Evolutionary conservation across 1,284 basidiomycete species (phyloP).

Genomic region (Coniferiporia weirii): DNA sequence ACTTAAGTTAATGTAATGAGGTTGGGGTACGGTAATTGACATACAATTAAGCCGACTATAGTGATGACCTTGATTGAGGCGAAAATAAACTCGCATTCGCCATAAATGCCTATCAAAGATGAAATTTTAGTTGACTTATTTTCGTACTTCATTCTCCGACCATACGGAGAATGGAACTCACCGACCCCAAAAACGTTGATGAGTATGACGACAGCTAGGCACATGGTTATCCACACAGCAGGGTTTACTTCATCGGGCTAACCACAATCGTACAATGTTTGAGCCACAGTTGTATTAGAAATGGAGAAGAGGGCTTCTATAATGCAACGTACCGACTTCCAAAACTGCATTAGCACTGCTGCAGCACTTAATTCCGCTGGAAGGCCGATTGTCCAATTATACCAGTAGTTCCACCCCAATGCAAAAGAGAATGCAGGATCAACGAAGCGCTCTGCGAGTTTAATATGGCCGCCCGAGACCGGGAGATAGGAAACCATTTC

Average conservation of each 20-base stretch:
- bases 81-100: conserved; percentile 72
- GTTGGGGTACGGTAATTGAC: conserved; percentile 26
- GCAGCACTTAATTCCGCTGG: conserved; percentile 78
- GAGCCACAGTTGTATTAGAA: neutral
- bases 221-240: conserved; percentile 73
- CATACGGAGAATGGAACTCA: conserved; percentile 23
- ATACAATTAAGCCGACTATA: conserved; percentile 58
- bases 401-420: conserved; percentile 83
- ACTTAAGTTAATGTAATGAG: neutral
- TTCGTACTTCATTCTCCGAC: neutral
- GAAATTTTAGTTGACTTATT: neutral
- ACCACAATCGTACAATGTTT: conserved; percentile 26
- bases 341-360: conserved; percentile 72
- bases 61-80: conserved; percentile 78
- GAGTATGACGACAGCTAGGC: conserved; percentile 61
- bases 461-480: conserved; percentile 72
- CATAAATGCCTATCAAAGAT: conserved; percentile 46
- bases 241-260: conserved; percentile 42
- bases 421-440: conserved; percentile 78
- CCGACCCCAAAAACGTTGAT: conserved; percentile 78
- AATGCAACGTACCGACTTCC: conserved; percentile 33
- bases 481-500: conserved; percentile 68
- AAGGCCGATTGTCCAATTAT: conserved; percentile 65
- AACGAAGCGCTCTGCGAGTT: conserved; percentile 74
- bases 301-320: neutral